A percentile compares a stretch with the other conserved stretches of the same genome.
phyloP scores from a whole-genome alignment of 1,139 yeast species.

The Protomyces macrosporus region DNA sequence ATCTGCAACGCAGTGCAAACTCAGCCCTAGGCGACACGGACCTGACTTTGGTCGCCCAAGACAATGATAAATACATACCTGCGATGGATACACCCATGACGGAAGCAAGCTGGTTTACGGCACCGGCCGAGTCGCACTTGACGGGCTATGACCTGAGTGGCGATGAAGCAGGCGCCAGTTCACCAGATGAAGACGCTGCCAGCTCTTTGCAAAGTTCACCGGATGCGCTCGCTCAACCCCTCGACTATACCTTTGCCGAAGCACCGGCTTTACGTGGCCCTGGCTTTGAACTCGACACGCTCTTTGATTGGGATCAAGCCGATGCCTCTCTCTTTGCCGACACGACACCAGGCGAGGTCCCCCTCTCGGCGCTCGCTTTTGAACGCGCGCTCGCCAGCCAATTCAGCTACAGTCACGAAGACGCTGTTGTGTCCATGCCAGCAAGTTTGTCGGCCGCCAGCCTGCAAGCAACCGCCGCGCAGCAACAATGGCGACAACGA shows the following conservation, averaged over 20 bases:
- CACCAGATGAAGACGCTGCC: not conserved
- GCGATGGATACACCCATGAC: not conserved
- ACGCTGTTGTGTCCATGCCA: too few relatives aligned
- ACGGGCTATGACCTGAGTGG: not conserved
- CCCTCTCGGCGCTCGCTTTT: not conserved
- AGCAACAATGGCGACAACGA: not conserved
- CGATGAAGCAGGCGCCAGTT: not conserved
- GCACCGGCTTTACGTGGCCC: constrained; percentile 2
- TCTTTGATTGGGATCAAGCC: constrained; percentile 25
- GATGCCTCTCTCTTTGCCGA: constrained; percentile 3
- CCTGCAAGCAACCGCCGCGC: not conserved
- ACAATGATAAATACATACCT: not conserved
- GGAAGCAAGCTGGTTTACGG: not conserved
- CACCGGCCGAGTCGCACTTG: not conserved
- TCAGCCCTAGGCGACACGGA: not conserved
- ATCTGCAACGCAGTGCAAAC: not conserved
- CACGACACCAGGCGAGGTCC: not conserved
- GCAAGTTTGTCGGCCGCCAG: not conserved
- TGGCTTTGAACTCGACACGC: constrained; percentile 5
- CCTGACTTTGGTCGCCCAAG: not conserved
- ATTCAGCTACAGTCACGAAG: not conserved
- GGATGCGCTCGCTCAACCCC: constrained; percentile 1
- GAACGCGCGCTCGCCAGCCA: not conserved
- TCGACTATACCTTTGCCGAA: not conserved
- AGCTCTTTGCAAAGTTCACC: constrained; percentile 12